These are phyloP conservation scores for Taphrina communis DNA, from an alignment of 1,139 yeast species.

Conservation along the genomic window DNA sequence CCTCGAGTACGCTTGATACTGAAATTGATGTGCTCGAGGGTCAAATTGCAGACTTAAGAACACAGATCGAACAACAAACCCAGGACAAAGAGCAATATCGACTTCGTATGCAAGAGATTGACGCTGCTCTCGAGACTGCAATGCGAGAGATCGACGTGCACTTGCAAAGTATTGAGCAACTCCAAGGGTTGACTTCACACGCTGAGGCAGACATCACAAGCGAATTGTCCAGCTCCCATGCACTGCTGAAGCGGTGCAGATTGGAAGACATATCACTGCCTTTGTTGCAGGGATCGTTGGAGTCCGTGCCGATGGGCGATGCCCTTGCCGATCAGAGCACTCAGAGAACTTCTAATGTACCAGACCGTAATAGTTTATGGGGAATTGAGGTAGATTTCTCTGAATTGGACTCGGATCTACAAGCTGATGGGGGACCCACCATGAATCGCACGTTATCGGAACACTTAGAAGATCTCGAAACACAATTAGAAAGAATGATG, in stretches of 20 bases:
- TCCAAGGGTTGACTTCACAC: neutral
- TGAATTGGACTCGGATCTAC: slow-evolving; percentile 57
- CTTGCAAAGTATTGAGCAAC: neutral
- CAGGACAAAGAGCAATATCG: neutral
- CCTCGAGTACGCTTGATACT: too few relatives aligned
- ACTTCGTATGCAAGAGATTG: slow-evolving; percentile 30
- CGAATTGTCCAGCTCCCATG: slow-evolving; percentile 53
- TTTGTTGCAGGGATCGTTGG: slow-evolving; percentile 63
- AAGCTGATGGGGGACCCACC: slow-evolving; percentile 51
- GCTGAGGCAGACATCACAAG: slow-evolving; percentile 5
- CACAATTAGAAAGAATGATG: slow-evolving; percentile 66
- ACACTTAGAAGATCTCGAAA: slow-evolving; percentile 61
- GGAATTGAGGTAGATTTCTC: slow-evolving; percentile 65
- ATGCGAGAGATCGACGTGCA: slow-evolving; percentile 14
- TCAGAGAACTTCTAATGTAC: slow-evolving; percentile 8
- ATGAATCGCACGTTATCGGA: slow-evolving; percentile 55
- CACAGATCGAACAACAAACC: neutral
- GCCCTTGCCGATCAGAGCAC: slow-evolving; percentile 10
- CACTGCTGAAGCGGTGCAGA: slow-evolving; percentile 73
- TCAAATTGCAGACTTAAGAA: slow-evolving; percentile 1
- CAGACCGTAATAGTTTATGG: slow-evolving; percentile 52
- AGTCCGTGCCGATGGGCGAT: slow-evolving; percentile 56
- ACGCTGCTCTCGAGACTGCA: slow-evolving; percentile 28
- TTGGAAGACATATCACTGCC: slow-evolving; percentile 75
- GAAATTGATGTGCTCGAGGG: neutral